phyloP scores from a whole-genome alignment of 108 stramenopile species.

The Cyclotella kingstonii region DNA sequence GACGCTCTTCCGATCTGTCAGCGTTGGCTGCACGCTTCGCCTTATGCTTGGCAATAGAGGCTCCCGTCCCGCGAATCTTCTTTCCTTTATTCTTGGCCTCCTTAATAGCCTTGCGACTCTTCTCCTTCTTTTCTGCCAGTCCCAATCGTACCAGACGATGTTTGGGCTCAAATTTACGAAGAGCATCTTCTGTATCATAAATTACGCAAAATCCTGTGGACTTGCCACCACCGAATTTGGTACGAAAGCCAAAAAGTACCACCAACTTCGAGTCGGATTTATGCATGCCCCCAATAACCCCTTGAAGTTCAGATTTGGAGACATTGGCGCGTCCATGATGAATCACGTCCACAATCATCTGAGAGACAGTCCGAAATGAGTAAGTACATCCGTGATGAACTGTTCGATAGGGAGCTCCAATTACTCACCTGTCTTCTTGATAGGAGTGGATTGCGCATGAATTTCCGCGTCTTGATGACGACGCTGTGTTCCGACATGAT shows the following conservation, averaged over 20 bases:
- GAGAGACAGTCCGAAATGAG: slow-evolving; percentile 5
- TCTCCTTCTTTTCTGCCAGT: slow-evolving; percentile 83
- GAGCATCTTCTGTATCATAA: slow-evolving; percentile 94
- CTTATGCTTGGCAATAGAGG: slow-evolving; percentile 98
- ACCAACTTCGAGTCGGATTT: slow-evolving; percentile 89
- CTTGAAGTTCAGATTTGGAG: slow-evolving; percentile 88
- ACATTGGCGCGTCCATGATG: slow-evolving; percentile 97
- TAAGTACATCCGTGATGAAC: background rate
- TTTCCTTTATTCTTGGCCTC: slow-evolving; percentile 98
- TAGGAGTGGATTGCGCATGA: slow-evolving; percentile 97
- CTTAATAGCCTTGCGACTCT: slow-evolving; percentile 97
- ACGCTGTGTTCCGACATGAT: slow-evolving; percentile 74
- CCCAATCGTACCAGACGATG: slow-evolving; percentile 91
- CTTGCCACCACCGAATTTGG: slow-evolving; percentile 97
- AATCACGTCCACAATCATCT: slow-evolving; percentile 96
- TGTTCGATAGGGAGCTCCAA: background rate
- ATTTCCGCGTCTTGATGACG: slow-evolving; percentile 97
- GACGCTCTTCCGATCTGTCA: too few species aligned
- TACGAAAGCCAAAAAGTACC: slow-evolving; percentile 93
- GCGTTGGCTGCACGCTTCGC: slow-evolving; percentile 94
- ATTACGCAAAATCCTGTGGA: slow-evolving; percentile 97
- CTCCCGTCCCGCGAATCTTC: slow-evolving; percentile 98
- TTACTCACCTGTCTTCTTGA: slow-evolving; percentile 92
- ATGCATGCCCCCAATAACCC: slow-evolving; percentile 93
- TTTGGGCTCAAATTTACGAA: slow-evolving; percentile 97